phyloP scores from a whole-genome alignment of 2,329 filamentous ascomycete genomes.

The Albophoma yamanashiensis region DNA sequence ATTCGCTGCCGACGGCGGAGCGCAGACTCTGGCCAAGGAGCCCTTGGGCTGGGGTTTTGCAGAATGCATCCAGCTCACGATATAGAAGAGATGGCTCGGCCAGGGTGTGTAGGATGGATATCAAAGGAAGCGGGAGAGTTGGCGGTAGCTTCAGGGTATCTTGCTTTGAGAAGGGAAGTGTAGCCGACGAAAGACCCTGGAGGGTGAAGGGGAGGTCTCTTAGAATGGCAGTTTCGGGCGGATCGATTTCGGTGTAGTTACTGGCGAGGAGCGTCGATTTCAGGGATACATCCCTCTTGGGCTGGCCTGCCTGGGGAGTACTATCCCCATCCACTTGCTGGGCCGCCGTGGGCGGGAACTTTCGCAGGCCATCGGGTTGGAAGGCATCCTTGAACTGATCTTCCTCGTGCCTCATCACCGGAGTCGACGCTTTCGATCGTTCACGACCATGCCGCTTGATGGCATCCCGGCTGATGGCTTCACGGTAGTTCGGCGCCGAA shows the following conservation, averaged over 20 bases:
- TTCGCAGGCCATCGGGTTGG: slow-evolving; percentile 39
- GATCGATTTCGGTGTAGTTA: slow-evolving; percentile 45
- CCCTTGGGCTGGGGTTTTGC: slow-evolving; percentile 69
- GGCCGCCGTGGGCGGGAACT: slow-evolving; percentile 29
- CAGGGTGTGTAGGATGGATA: slow-evolving; percentile 79
- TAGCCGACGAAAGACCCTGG: slow-evolving; percentile 82
- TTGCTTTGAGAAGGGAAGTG: slow-evolving; percentile 63
- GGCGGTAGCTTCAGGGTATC: slow-evolving; percentile 65
- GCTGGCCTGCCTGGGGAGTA: slow-evolving; percentile 18
- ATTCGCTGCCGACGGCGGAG: slow-evolving; percentile 73
- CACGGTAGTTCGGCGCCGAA: slow-evolving; percentile 24
- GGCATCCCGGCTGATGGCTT: slow-evolving; percentile 24
- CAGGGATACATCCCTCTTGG: slow-evolving; percentile 39
- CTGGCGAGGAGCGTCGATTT: slow-evolving; percentile 48
- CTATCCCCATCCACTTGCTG: slow-evolving; percentile 25
- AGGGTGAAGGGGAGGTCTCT: slow-evolving; percentile 85
- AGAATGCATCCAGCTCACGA: slow-evolving; percentile 66
- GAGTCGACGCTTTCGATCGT: slow-evolving; percentile 23
- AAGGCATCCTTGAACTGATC: slow-evolving; percentile 42
- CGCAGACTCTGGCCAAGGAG: slow-evolving; percentile 87
- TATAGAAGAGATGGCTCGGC: slow-evolving; percentile 94
- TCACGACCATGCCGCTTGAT: slow-evolving; percentile 26
- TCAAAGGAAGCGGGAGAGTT: slow-evolving; percentile 70
- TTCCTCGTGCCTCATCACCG: slow-evolving; percentile 30
- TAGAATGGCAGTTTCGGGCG: slow-evolving; percentile 55